Evolutionary conservation across 2,329 filamentous ascomycete genomes (phyloP), one percentile per base, ranked within the genome.

Genomic region (Dothistroma pini): DNA sequence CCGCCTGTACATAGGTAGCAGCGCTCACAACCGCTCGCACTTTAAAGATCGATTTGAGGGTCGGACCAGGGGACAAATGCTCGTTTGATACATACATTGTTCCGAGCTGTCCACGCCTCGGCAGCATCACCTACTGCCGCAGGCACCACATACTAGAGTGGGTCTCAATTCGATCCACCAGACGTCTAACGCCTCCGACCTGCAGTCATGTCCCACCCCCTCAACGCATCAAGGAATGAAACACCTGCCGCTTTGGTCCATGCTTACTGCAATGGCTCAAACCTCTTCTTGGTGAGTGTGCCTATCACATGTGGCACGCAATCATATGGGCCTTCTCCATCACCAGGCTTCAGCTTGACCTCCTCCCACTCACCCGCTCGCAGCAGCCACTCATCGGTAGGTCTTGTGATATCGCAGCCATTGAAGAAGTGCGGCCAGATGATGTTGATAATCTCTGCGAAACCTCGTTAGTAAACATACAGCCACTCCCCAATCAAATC

Each of bases 371-470:
- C 66, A 4, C 73, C 74, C 48, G 72, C 71, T 19, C 64, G 58
- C 29, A 72, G 60, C 5, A 76, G 58, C 72, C 72, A 75, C 58
- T 74, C 69, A 49, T 76, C 74, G 1, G 73, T 75, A 2, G 73
- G 73, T 19, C 74, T 60, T 1, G 63, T 67, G 50, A 75, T 71
- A 51, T 72, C 65, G 61, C 74, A 76, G 3, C 74, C 74, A 49
- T 70, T 70, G 41, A 75, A 71, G 56, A 74, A 72, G 19, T 68
- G 67, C 4, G 73, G 73, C 74, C 74, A 76, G 34, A 75, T 58
- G 29, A 69, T 29, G 56, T 75, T 73, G 59, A 75, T 61, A 0
- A 64, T 38, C 21, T 62, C 73, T 75, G 57, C 12, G 16, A 38
- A 14, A 44, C 52, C 34, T 29, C 3, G 51, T 53, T 29, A 53